Percentiles rank a stretch among this genome's conserved stretches.
These are phyloP conservation scores for Suillus clintonianus DNA, from an alignment of 768 basidiomycete species.

Conservation along the genomic window DNA sequence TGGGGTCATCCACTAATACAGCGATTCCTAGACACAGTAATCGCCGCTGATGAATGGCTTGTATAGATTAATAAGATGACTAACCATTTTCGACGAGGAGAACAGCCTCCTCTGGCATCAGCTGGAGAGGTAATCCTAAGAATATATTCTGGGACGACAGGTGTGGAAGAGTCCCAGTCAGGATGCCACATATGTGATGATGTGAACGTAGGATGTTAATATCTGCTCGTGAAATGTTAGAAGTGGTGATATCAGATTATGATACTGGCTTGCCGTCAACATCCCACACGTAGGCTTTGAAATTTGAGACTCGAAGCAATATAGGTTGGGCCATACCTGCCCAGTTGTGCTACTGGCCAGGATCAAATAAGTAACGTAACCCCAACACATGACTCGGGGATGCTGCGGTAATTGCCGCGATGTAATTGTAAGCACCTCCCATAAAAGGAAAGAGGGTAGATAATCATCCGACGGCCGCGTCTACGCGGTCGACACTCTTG, in stretches of 20 bases:
- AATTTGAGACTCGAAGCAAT: slow-evolving; percentile 71
- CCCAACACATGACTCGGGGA: no score
- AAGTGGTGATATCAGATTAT: background rate
- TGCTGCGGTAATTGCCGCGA: no score
- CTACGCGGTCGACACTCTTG: no score
- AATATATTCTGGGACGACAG: slow-evolving; percentile 96
- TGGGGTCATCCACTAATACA: slow-evolving; percentile 71
- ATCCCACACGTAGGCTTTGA: slow-evolving; percentile 87
- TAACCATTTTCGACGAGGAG: slow-evolving; percentile 82
- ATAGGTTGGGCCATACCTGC: slow-evolving; percentile 34
- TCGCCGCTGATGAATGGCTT: slow-evolving; percentile 1
- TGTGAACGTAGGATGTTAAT: slow-evolving; percentile 76
- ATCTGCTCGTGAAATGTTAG: slow-evolving; percentile 47
- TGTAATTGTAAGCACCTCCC: no score
- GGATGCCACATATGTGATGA: slow-evolving; percentile 81
- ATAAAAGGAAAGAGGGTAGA: no score
- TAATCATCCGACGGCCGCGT: no score
- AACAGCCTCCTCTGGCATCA: slow-evolving; percentile 92
- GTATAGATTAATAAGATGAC: slow-evolving; percentile 14
- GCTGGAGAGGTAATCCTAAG: slow-evolving; percentile 84
- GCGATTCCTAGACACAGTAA: slow-evolving; percentile 59
- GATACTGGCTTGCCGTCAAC: slow-evolving; percentile 59
- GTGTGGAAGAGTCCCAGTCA: slow-evolving; percentile 91
- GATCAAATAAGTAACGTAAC: background rate
- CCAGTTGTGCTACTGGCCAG: background rate